Evolutionary conservation across 2,329 filamentous ascomycete species (phyloP).

Genomic region (Alternaria sp.): DNA sequence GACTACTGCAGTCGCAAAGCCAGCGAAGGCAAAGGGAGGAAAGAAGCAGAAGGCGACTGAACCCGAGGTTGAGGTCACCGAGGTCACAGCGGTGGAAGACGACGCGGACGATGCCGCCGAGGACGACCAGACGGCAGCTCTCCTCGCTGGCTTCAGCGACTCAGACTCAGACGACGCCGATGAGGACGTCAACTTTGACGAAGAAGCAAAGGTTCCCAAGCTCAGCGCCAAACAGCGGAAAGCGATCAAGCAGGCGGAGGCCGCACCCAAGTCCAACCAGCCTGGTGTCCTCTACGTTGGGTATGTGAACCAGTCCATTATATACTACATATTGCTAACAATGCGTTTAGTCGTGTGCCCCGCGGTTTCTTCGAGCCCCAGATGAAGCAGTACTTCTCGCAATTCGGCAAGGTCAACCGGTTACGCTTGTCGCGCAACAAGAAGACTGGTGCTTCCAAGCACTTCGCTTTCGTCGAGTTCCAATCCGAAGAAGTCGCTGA

Average conservation of each 20-base stretch:
- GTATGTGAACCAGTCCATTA: constrained; percentile 41
- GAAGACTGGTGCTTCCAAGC: constrained; percentile 87
- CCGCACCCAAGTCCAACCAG: constrained; percentile 59
- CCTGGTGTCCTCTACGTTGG: constrained; percentile 89
- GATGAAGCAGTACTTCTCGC: constrained; percentile 90
- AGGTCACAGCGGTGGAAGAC: constrained; percentile 15
- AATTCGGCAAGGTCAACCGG: constrained; percentile 83
- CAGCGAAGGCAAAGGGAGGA: constrained; percentile 22
- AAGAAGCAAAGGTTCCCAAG: constrained; percentile 41
- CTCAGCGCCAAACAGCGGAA: constrained; percentile 42
- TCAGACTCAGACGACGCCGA: constrained; percentile 50
- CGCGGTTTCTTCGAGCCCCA: constrained; percentile 98
- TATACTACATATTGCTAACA: not conserved
- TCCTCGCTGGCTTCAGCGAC: constrained; percentile 59
- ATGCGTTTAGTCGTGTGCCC: constrained; percentile 70
- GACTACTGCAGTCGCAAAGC: constrained; percentile 17
- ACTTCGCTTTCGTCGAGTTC: constrained; percentile 96
- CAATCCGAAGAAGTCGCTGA: constrained; percentile 76
- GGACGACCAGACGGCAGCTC: constrained; percentile 58
- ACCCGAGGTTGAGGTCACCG: constrained; percentile 20
- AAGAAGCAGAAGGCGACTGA: constrained; percentile 23
- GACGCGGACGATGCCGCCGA: constrained; percentile 31
- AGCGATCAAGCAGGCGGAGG: constrained; percentile 58
- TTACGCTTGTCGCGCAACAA: constrained; percentile 90
- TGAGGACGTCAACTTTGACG: constrained; percentile 43